phyloP scores from a whole-genome alignment of 495 filamentous ascomycete species.

The Aspergillus incahuasiensis region DNA sequence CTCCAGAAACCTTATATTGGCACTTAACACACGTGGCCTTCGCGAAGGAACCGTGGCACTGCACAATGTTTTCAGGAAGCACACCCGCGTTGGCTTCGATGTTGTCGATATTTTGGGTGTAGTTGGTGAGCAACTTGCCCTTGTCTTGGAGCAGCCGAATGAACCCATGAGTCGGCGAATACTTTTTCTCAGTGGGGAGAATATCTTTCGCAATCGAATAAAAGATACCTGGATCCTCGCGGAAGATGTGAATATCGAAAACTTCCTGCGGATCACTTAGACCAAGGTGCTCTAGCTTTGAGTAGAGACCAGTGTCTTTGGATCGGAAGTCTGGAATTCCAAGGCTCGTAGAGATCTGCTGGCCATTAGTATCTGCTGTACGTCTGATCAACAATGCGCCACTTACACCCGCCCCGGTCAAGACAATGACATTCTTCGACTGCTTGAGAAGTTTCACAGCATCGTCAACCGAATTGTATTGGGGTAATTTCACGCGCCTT shows the following conservation, averaged over 20 bases:
- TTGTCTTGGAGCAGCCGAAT: slow-evolving; percentile 91
- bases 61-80: slow-evolving; percentile 74
- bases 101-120: slow-evolving; percentile 98
- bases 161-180: slow-evolving; percentile 90
- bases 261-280: slow-evolving; percentile 89
- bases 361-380: background rate
- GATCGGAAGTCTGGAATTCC: slow-evolving; percentile 67
- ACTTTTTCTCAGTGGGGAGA: slow-evolving; percentile 65
- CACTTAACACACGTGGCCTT: slow-evolving; percentile 89
- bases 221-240: slow-evolving; percentile 83
- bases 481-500: slow-evolving; percentile 70
- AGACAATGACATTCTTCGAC: slow-evolving; percentile 79
- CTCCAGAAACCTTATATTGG: slow-evolving; percentile 65
- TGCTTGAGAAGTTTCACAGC: slow-evolving; percentile 71
- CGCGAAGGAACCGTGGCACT: slow-evolving; percentile 95
- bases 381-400: background rate
- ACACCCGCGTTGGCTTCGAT: slow-evolving; percentile 89
- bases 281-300: slow-evolving; percentile 69
- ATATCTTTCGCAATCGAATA: slow-evolving; percentile 91
- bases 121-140: slow-evolving; percentile 89
- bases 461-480: slow-evolving; percentile 86
- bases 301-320: slow-evolving; percentile 62
- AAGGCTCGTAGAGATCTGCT: slow-evolving; percentile 66
- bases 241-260: slow-evolving; percentile 84
- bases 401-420: slow-evolving; percentile 83